Evolutionary conservation across 2,329 filamentous ascomycete species (phyloP), one percentile per base, ranked within the genome.

Genomic region (Chrysoporthe cubensis): DNA sequence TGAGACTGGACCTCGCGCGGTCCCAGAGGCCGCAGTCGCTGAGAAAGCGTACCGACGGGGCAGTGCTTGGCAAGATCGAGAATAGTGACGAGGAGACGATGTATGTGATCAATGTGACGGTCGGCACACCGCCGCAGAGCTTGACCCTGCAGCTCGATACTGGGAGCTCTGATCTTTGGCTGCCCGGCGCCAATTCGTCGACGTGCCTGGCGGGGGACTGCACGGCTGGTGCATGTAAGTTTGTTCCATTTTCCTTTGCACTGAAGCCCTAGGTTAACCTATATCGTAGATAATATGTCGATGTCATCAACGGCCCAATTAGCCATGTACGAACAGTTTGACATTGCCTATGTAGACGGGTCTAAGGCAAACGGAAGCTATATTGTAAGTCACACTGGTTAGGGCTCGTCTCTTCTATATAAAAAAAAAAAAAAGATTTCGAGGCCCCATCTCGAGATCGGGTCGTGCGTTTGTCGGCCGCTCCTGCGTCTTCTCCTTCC

Each of bases 81-180:
- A 62, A 62, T 11, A 5, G 14, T 32, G n/a, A 42, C 4, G 3
- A 1, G 4, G 26, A 62, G 2, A 3, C 4, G 13, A 16, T 9
- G 14, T 66, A 66, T n/a, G 8, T 43, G 21, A 62, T 66, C 11
- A 66, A 57, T 40, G 34, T 66, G 32, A 66, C 58, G 7, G 32
- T 66, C 4, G 65, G 65, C 5, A 63, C 65, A 11, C 59, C 65
- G 8, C 65, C 59, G 13, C 65, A 66, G 43, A 11, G 46, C 6
- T 21, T 66, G 16, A 48, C 59, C 1, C 40, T 56, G 18, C 14
- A 26, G 14, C 26, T 62, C 8, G 65, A 66, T 48, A 66, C 65
- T 14, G 65, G 65, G 18, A 61, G 43, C 4, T 61, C 46, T 13
- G 65, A 63, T 37, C 50, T 66, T 8, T 66, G 61, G 50, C 21